Base-by-base conservation (phyloP, 495 filamentous ascomycete species). In the Ramalina peruviana region DNA sequence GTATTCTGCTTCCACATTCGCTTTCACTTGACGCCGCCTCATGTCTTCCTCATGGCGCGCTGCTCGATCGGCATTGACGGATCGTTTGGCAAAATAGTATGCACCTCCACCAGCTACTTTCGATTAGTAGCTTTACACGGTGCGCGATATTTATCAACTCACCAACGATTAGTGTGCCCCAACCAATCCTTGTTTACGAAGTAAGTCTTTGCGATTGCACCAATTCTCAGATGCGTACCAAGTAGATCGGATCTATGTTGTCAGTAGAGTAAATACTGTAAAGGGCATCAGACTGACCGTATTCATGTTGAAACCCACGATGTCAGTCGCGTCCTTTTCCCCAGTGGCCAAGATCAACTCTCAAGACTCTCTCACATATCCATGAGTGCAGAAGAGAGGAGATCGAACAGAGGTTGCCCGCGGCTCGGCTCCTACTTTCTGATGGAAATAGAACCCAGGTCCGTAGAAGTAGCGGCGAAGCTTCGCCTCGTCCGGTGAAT, bases 51-150 rank as follows among this genome's bases (percentile, higher is more conserved):
- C 77, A 48, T 84, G 80, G 55, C 86, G 75, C 47, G 75, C 65
- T 27, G 76, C 73, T 38, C 88, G 84, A 67, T 94, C 86, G 54
- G 83, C 85, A 58, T 96, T 90, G 72, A 98, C 89, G 64, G 81
- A 83, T 56, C 80, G 74, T 73, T 98, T 98, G 48, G 92, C 93
- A 65, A 94, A 95, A 70, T 86, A 86, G 75, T 98, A 98, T 54
- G 92, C 88, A 47, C 78, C 89, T 60, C 86, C 92, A 60, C 89
- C 92, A 50, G 85, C 83, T 88, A 20, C 1, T 21, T 39, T 39
- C 39, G 0, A 1, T 36, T 21, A 23, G 36, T 48, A n/a, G 50
- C 5, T 33, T 10, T 33, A 7, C 47, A 38, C 30, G 40, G 15
- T 6, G 11, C 1, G 26, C 3, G 3, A 52, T 41, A 54, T 66